phyloP scores from a whole-genome alignment of 495 filamentous ascomycete genomes.

The Talaromyces ruber region DNA sequence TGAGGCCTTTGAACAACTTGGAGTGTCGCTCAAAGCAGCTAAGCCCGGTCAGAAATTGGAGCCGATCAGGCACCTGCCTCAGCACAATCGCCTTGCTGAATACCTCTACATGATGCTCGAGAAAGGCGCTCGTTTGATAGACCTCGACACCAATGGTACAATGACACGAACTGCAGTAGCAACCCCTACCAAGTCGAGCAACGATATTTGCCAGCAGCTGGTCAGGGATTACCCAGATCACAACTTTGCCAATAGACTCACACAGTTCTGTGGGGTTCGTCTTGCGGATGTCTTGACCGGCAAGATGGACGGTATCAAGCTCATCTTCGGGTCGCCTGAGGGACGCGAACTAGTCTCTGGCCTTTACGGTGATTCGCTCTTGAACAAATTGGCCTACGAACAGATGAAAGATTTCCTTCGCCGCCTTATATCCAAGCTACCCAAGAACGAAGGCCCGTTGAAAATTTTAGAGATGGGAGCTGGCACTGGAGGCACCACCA shows the following conservation, averaged over 20 bases:
- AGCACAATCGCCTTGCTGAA: slow-evolving; percentile 16
- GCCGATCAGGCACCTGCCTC: slow-evolving; percentile 13
- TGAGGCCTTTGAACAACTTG: slow-evolving; percentile 27
- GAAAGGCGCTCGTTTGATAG: slow-evolving; percentile 20
- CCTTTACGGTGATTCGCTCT: slow-evolving; percentile 32
- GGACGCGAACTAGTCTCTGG: slow-evolving; percentile 35
- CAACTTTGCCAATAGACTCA: slow-evolving; percentile 26
- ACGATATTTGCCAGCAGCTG: slow-evolving; percentile 27
- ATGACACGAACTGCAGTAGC: slow-evolving; percentile 23
- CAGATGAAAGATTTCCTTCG: slow-evolving; percentile 38
- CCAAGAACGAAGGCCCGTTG: slow-evolving; percentile 10
- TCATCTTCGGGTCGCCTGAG: slow-evolving; percentile 35
- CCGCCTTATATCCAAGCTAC: slow-evolving; percentile 18
- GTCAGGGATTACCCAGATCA: slow-evolving; percentile 26
- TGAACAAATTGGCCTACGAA: slow-evolving; percentile 29
- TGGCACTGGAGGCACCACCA: slow-evolving; percentile 24
- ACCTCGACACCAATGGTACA: slow-evolving; percentile 17
- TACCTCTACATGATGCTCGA: slow-evolving; percentile 25
- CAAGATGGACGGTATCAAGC: slow-evolving; percentile 32
- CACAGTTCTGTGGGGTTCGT: slow-evolving; percentile 30
- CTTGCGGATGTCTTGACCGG: slow-evolving; percentile 34
- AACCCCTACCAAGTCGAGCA: slow-evolving; percentile 19
- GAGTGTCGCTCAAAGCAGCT: slow-evolving; percentile 16
- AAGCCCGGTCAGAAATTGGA: slow-evolving; percentile 16
- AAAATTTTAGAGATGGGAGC: slow-evolving; percentile 17